Evolutionary conservation across 495 filamentous ascomycete species (phyloP).

Genomic region (Aspergillus bridgeri): DNA sequence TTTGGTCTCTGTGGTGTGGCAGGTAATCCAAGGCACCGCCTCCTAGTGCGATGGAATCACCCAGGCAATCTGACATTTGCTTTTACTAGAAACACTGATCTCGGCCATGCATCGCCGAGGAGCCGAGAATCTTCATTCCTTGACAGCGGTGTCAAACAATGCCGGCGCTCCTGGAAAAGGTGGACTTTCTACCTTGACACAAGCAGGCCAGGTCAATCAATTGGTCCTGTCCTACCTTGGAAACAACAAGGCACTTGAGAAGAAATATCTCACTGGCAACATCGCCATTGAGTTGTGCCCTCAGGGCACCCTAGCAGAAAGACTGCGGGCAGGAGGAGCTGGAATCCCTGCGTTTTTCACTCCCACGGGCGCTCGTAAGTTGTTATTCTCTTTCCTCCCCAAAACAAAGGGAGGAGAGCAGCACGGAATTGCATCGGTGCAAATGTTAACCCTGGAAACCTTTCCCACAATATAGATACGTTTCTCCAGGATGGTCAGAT

Average conservation of each 20-base stretch:
- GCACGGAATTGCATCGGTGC: neutral
- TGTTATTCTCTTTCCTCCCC: neutral
- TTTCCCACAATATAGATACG: constrained; percentile 41
- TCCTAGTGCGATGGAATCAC: neutral
- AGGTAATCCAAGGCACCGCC: constrained; percentile 20
- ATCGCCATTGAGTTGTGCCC: constrained; percentile 85
- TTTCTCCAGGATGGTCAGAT: constrained; percentile 82
- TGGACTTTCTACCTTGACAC: constrained; percentile 75
- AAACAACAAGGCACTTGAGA: constrained; percentile 84
- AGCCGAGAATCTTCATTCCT: constrained; percentile 60
- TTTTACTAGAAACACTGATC: constrained; percentile 65
- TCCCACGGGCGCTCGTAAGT: constrained; percentile 70
- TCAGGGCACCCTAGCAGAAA: constrained; percentile 85
- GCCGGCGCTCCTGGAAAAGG: constrained; percentile 71
- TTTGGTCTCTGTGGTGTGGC: constrained; percentile 89
- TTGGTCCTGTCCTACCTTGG: constrained; percentile 85
- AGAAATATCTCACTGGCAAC: constrained; percentile 77
- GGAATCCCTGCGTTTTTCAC: constrained; percentile 93
- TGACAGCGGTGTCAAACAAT: constrained; percentile 91
- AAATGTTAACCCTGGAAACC: neutral
- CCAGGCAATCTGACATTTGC: neutral
- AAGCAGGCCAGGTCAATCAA: constrained; percentile 74
- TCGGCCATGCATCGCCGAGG: constrained; percentile 66
- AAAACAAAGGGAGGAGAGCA: neutral
- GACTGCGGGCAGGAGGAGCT: constrained; percentile 77